These are phyloP conservation scores for Diplodia sapinea DNA, from an alignment of 2,329 filamentous ascomycete genomes.

Conservation along the genomic window DNA sequence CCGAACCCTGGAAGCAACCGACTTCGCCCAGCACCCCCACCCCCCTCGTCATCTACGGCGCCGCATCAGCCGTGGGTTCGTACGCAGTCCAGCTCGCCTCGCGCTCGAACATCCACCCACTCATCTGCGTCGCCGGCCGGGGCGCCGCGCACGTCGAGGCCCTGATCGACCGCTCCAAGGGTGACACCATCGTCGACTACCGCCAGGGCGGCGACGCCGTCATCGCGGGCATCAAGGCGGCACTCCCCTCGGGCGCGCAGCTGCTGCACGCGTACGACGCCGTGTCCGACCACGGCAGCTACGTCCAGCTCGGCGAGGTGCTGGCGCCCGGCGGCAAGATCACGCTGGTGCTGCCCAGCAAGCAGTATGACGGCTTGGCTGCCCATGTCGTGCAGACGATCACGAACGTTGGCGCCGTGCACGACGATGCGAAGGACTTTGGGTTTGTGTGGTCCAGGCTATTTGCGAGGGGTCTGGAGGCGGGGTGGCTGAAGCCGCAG, in stretches of 20 bases:
- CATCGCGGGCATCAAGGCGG: slow-evolving; percentile 38
- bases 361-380: slow-evolving; percentile 44
- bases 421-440: slow-evolving; percentile 43
- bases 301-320: slow-evolving; percentile 48
- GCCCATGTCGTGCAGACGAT: slow-evolving; percentile 2
- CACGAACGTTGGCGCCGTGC: slow-evolving; percentile 32
- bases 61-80: slow-evolving; percentile 62
- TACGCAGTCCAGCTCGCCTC: slow-evolving; percentile 64
- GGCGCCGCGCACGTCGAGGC: slow-evolving; percentile 58
- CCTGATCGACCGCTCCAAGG: slow-evolving; percentile 56
- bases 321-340: slow-evolving; percentile 45
- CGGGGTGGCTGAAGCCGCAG: slow-evolving; percentile 47
- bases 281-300: slow-evolving; percentile 39
- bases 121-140: slow-evolving; percentile 65
- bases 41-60: slow-evolving; percentile 58
- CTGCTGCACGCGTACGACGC: slow-evolving; percentile 44
- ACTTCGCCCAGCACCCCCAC: slow-evolving; percentile 42
- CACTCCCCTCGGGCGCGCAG: slow-evolving; percentile 36
- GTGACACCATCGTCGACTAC: slow-evolving; percentile 67
- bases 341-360: slow-evolving; percentile 51
- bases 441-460: slow-evolving; percentile 44
- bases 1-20: slow-evolving; percentile 52
- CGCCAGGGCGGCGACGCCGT: slow-evolving; percentile 47
- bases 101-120: slow-evolving; percentile 63
- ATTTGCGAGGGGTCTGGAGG: slow-evolving; percentile 41